phyloP scores from a whole-genome alignment of 805 yeast genomes.

The Vanderwaltozyma verrucispora region DNA sequence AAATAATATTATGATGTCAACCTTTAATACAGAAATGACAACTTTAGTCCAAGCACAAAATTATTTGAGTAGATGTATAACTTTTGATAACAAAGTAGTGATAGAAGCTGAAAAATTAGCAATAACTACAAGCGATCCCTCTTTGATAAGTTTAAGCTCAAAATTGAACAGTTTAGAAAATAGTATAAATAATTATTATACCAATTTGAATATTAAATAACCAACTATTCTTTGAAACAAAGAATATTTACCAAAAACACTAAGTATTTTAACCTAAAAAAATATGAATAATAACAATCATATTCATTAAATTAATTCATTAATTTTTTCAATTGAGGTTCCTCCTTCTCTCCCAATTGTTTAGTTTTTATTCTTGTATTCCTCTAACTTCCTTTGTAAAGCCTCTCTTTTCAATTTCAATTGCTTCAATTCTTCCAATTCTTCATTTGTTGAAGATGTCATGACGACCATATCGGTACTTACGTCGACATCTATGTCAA shows the following conservation, averaged over 20 bases:
- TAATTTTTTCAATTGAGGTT: too few species aligned
- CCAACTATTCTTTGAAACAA: neutral
- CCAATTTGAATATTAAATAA: slow-evolving; percentile 8
- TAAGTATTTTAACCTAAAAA: too few species aligned
- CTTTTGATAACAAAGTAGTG: slow-evolving; percentile 50
- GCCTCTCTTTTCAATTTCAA: slow-evolving; percentile 17
- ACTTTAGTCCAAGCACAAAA: slow-evolving; percentile 35
- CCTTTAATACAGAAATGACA: slow-evolving; percentile 26
- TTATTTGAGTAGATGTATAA: slow-evolving; percentile 51
- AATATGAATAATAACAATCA: too few species aligned
- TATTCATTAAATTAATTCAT: too few species aligned
- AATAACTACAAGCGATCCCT: slow-evolving; percentile 59
- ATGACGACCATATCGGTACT: slow-evolving; percentile 22
- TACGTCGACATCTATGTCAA: slow-evolving; percentile 7
- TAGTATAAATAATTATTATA: slow-evolving; percentile 15
- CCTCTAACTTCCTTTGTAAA: slow-evolving; percentile 9
- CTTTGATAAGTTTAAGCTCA: slow-evolving; percentile 48
- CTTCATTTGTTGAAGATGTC: slow-evolving; percentile 26
- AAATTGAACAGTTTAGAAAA: slow-evolving; percentile 52
- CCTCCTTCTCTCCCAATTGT: too few species aligned
- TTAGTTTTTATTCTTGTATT: too few species aligned
- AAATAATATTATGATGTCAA: slow-evolving; percentile 28
- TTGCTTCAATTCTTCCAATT: slow-evolving; percentile 19
- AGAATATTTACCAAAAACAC: too few species aligned
- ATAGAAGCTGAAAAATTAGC: slow-evolving; percentile 49